A percentile compares a stretch with the other conserved stretches of the same genome.
Evolutionary conservation across 1,284 basidiomycete species (phyloP).

Genomic region (Kwoniella shivajii): DNA sequence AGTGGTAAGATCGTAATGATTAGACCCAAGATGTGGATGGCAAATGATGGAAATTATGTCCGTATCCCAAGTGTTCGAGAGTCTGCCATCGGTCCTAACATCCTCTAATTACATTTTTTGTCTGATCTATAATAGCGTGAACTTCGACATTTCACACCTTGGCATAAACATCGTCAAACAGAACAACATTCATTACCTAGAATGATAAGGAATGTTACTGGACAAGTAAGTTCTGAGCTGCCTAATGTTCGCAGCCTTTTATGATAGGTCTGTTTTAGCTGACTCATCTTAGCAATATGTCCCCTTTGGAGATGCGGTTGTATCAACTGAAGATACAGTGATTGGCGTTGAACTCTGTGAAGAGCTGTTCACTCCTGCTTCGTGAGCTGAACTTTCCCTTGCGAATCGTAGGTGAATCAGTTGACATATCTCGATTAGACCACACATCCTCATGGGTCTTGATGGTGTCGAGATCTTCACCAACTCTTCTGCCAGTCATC

Average conservation of each 20-base stretch:
- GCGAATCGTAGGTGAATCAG: neutral
- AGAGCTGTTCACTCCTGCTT: slow-evolving; percentile 93
- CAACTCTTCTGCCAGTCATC: slow-evolving; percentile 95
- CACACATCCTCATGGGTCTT: slow-evolving; percentile 94
- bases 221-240: slow-evolving; percentile 64
- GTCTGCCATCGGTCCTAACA: no score
- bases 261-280: no score
- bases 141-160: slow-evolving; percentile 93
- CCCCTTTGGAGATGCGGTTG: slow-evolving; percentile 91
- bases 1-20: slow-evolving; percentile 87
- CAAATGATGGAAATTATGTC: slow-evolving; percentile 94
- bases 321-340: slow-evolving; percentile 92
- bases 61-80: no score
- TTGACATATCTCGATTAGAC: slow-evolving; percentile 58
- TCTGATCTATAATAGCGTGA: slow-evolving; percentile 66
- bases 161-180: slow-evolving; percentile 81
- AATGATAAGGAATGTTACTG: slow-evolving; percentile 80
- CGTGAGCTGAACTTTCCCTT: slow-evolving; percentile 57
- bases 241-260: neutral
- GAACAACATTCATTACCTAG: slow-evolving; percentile 88
- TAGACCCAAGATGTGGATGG: slow-evolving; percentile 98
- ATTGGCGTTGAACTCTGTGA: slow-evolving; percentile 96
- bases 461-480: slow-evolving; percentile 99
- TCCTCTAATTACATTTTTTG: no score
- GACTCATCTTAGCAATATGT: slow-evolving; percentile 66